phyloP scores from a whole-genome alignment of 78 protist species.

The Dictyostelium discoideum region DNA sequence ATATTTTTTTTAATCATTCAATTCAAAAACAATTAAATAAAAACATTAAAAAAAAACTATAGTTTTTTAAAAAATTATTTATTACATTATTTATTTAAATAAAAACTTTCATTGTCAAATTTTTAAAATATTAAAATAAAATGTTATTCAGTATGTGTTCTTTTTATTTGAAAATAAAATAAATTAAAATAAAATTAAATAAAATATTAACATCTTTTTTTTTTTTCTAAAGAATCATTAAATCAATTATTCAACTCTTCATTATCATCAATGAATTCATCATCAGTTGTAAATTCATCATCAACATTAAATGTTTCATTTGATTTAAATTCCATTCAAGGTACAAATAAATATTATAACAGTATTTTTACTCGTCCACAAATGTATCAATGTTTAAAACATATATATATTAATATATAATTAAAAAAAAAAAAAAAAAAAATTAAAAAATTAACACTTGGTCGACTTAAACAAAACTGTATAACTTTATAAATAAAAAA shows the following conservation, averaged over 20 bases:
- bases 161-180: not conserved
- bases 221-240: not conserved
- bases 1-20: not conserved
- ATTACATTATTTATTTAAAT: not conserved
- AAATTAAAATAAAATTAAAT: not conserved
- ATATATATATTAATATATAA: not conserved
- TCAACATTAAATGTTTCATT: not conserved
- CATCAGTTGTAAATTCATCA: not conserved
- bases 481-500: too few relatives aligned
- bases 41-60: not conserved
- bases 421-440: too few relatives aligned
- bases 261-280: not conserved
- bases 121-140: not conserved
- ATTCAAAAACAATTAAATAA: not conserved
- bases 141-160: not conserved
- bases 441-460: not conserved
- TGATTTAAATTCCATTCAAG: not conserved
- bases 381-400: constrained; percentile 9
- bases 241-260: not conserved
- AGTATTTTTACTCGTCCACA: not conserved
- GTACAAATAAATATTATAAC: not conserved
- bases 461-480: not conserved
- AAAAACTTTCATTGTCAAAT: not conserved
- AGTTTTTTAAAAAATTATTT: not conserved
- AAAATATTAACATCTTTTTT: not conserved